phyloP scores from a whole-genome alignment of 768 basidiomycete genomes.

The Daedaleopsis nitida region DNA sequence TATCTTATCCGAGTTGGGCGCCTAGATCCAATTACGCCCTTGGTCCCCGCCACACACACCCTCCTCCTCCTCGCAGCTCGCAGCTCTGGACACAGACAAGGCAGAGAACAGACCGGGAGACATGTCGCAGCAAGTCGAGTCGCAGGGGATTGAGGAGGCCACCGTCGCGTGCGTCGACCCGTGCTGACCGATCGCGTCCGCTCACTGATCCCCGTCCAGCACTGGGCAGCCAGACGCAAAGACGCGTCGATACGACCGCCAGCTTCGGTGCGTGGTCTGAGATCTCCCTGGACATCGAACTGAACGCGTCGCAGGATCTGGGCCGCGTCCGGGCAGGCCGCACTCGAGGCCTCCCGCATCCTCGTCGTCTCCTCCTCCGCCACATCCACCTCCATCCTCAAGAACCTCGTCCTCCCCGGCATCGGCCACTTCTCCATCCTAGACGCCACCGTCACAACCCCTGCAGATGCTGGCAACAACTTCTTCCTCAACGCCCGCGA shows the following conservation, averaged over 20 bases:
- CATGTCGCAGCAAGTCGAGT: constrained; percentile 30
- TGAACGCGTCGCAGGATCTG: constrained; percentile 52
- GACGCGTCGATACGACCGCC: constrained; percentile 91
- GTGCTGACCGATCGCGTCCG: background rate
- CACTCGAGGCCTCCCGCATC: constrained; percentile 82
- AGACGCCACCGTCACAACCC: constrained; percentile 59
- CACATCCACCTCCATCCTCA: constrained; percentile 86
- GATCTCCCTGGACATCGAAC: background rate
- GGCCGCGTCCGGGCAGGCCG: constrained; percentile 89
- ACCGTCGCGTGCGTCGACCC: constrained; percentile 39
- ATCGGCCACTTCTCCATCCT: constrained; percentile 95
- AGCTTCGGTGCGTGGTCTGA: constrained; percentile 67
- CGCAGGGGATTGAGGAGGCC: constrained; percentile 50
- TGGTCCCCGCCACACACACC: background rate
- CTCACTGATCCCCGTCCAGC: constrained; percentile 11
- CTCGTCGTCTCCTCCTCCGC: constrained; percentile 82
- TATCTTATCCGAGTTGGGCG: constrained; percentile 3
- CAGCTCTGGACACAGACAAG: background rate
- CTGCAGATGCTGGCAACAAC: constrained; percentile 90
- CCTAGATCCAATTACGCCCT: background rate
- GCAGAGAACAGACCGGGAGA: background rate
- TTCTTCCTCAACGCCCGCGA: constrained; percentile 84
- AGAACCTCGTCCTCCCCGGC: constrained; percentile 96
- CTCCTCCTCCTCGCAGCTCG: background rate
- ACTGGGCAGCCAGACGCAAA: constrained; percentile 81